These are phyloP conservation scores for Carex parvula DNA, from an alignment of 176 grass and related monocot genomes.

Conservation along the genomic window DNA sequence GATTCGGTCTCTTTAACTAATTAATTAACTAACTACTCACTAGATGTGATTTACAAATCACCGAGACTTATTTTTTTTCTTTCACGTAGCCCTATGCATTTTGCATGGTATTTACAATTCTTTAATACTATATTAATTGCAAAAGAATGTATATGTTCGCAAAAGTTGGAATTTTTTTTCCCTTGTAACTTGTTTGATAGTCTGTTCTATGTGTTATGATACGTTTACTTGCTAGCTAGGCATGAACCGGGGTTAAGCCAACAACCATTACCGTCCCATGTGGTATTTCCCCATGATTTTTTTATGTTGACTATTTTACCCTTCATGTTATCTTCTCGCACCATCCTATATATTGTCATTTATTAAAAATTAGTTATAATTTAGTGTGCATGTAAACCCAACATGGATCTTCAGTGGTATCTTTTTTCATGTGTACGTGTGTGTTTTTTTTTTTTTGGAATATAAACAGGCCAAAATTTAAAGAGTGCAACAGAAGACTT, in stretches of 20 bases:
- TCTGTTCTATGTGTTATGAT: too few relatives aligned
- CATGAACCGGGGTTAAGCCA: background rate
- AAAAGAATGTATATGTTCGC: background rate
- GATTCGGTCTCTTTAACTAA: too few relatives aligned
- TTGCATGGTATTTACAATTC: too few relatives aligned
- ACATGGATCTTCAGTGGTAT: background rate
- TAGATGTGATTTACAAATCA: too few relatives aligned
- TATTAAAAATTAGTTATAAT: background rate
- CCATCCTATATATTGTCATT: background rate
- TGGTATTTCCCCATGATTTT: slow-evolving; percentile 2
- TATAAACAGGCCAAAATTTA: background rate
- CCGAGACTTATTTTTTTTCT: too few relatives aligned
- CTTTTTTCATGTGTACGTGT: background rate
- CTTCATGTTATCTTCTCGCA: background rate
- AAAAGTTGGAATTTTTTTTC: too few relatives aligned
- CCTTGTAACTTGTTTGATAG: too few relatives aligned
- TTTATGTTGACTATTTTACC: background rate
- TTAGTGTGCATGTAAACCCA: background rate
- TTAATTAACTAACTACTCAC: too few relatives aligned
- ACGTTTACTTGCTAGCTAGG: background rate
- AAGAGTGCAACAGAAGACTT: too few relatives aligned
- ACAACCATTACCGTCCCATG: background rate
- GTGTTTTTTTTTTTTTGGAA: background rate
- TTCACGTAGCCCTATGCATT: too few relatives aligned
- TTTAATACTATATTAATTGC: background rate